phyloP scores from a whole-genome alignment of 148 eudicot species.

The Vaccinium myrtillus region DNA sequence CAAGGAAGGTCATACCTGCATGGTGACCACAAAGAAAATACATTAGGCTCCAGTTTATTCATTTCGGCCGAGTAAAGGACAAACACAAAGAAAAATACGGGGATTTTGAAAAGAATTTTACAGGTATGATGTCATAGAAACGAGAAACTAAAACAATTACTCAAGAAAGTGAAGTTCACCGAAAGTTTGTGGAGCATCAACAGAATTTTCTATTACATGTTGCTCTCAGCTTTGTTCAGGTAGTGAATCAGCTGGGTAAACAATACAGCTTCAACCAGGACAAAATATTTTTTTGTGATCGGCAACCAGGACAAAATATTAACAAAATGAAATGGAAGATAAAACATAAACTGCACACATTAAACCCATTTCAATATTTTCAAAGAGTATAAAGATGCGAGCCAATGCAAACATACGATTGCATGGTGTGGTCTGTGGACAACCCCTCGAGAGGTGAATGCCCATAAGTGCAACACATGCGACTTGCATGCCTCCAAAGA shows the following conservation, averaged over 20 bases:
- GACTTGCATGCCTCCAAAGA: background rate
- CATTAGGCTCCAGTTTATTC: background rate
- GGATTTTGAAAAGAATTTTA: background rate
- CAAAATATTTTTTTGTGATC: background rate
- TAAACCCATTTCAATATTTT: background rate
- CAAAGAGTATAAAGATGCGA: background rate
- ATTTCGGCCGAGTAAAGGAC: background rate
- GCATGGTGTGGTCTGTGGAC: background rate
- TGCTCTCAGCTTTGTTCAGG: background rate
- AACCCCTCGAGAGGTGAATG: background rate
- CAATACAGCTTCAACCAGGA: background rate
- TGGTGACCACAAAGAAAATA: slow-evolving; percentile 20
- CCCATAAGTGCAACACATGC: background rate
- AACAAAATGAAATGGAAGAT: background rate
- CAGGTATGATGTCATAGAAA: background rate
- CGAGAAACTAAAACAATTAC: background rate
- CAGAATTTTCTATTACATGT: background rate
- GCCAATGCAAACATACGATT: background rate
- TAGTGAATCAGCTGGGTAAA: background rate
- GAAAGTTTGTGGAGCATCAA: background rate
- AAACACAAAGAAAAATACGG: background rate
- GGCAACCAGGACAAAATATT: background rate
- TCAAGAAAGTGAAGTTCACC: background rate
- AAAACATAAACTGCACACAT: background rate
- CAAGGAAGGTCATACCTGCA: slow-evolving; percentile 90